A percentile compares a stretch with the other conserved stretches of the same genome.
These are phyloP conservation scores for Sporobolus alterniflorus DNA, from an alignment of 202 grass and related monocot genomes.

Conservation along the genomic window DNA sequence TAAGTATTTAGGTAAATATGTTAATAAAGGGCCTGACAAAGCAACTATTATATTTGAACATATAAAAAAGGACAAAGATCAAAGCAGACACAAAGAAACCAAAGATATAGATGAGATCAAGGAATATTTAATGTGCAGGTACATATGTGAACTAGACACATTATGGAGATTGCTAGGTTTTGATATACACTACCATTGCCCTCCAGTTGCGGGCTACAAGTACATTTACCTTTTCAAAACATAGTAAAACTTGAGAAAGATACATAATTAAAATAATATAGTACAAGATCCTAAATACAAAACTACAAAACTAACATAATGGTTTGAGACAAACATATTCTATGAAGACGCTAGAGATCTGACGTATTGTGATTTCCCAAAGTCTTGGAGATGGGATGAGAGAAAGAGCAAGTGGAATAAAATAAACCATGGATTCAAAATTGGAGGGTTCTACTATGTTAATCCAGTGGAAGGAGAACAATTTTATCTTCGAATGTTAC, in stretches of 20 bases:
- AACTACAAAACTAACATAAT: too few relatives aligned
- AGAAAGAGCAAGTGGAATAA: not conserved
- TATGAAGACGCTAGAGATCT: too few relatives aligned
- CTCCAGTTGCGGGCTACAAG: not conserved
- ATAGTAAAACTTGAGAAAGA: too few relatives aligned
- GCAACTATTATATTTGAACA: not conserved
- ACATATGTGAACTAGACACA: not conserved
- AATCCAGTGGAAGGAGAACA: not conserved
- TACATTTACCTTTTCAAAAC: not conserved
- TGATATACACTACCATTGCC: not conserved
- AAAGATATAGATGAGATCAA: not conserved
- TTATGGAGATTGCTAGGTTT: not conserved
- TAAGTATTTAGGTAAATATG: not conserved
- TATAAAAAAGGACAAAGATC: not conserved
- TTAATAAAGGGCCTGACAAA: not conserved
- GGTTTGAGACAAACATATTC: too few relatives aligned
- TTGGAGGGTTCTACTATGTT: not conserved
- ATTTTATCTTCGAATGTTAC: not conserved
- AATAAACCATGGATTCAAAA: not conserved
- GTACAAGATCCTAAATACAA: too few relatives aligned
- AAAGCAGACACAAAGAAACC: not conserved
- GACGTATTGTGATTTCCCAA: not conserved
- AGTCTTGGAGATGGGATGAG: not conserved
- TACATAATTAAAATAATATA: too few relatives aligned
- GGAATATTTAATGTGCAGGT: not conserved